Evolutionary conservation across 805 yeast species (phyloP).

Genomic region (Myxozyma geophila): DNA sequence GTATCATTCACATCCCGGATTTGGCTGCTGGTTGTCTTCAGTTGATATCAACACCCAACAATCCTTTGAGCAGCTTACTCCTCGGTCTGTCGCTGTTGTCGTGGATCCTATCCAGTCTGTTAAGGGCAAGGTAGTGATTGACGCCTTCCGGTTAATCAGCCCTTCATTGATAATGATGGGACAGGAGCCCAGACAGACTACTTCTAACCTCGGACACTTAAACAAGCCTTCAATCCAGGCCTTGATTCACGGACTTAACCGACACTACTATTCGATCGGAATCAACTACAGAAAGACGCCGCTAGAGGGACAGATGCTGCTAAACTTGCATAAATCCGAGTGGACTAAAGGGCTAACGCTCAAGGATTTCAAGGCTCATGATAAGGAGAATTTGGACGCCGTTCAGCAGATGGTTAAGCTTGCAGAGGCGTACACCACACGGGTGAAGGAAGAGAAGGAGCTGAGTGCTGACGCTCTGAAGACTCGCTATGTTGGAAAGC

Average conservation of each 20-base stretch:
- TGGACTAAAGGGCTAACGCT: conserved; percentile 93
- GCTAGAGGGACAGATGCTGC: conserved; percentile 88
- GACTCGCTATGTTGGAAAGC: conserved; percentile 96
- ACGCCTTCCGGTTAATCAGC: conserved; percentile 93
- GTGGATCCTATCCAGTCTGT: conserved; percentile 98
- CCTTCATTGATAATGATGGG: conserved; percentile 89
- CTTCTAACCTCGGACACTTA: conserved; percentile 91
- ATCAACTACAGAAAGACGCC: conserved; percentile 93
- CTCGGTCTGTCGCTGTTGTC: conserved; percentile 97
- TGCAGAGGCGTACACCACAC: conserved; percentile 84
- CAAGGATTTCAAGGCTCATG: conserved; percentile 76
- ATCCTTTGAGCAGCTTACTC: conserved; percentile 93
- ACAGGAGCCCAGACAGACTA: conserved; percentile 96
- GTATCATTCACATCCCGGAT: conserved; percentile 99
- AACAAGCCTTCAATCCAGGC: conserved; percentile 98
- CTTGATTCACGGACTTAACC: conserved; percentile 92
- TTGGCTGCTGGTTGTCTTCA: conserved; percentile 98
- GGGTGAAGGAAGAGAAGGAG: conserved; percentile 91
- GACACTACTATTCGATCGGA: conserved; percentile 94
- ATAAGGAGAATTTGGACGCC: conserved; percentile 71
- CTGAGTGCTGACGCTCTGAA: conserved; percentile 84
- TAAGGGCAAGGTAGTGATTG: conserved; percentile 97
- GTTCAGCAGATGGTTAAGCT: conserved; percentile 82
- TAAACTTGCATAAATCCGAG: conserved; percentile 89
- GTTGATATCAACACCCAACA: conserved; percentile 98